These are phyloP conservation scores for Phytophthora cactorum DNA, from an alignment of 352 stramenopile species.

Conservation along the genomic window DNA sequence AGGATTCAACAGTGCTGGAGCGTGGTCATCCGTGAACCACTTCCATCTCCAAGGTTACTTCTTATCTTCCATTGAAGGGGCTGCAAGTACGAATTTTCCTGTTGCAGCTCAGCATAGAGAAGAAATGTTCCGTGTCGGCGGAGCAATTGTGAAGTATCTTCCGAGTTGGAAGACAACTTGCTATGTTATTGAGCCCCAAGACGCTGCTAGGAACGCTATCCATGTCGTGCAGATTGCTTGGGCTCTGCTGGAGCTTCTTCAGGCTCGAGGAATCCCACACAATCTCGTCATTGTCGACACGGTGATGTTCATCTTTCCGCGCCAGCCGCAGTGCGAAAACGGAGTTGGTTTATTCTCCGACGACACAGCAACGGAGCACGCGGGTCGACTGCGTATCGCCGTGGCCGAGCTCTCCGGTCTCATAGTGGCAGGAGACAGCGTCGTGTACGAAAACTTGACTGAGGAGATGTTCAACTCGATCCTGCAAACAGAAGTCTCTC, in stretches of 20 bases:
- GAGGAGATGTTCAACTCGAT: slow-evolving; percentile 51
- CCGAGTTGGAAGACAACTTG: slow-evolving; percentile 57
- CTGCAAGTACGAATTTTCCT: slow-evolving; percentile 38
- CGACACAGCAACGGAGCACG: background rate
- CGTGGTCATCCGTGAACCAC: slow-evolving; percentile 83
- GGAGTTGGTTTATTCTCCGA: slow-evolving; percentile 21
- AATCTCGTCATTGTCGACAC: slow-evolving; percentile 57
- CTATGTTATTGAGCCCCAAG: slow-evolving; percentile 36
- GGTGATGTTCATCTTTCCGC: slow-evolving; percentile 62
- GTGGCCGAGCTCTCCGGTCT: slow-evolving; percentile 70
- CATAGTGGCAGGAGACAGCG: slow-evolving; percentile 46
- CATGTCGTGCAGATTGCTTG: slow-evolving; percentile 39
- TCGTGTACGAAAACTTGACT: slow-evolving; percentile 38
- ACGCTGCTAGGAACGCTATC: background rate
- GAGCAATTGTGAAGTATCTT: slow-evolving; percentile 28
- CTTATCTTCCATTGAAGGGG: slow-evolving; percentile 29
- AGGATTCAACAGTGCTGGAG: slow-evolving; percentile 79
- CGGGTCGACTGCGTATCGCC: slow-evolving; percentile 51
- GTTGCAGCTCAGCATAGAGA: slow-evolving; percentile 43
- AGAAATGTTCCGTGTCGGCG: slow-evolving; percentile 30
- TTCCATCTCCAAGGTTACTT: slow-evolving; percentile 78
- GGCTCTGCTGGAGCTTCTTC: slow-evolving; percentile 49
- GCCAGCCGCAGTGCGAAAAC: slow-evolving; percentile 62
- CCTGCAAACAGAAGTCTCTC: slow-evolving; percentile 53
- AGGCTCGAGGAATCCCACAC: slow-evolving; percentile 46